Base-by-base conservation (phyloP, 192 early-diverging fungal genomes). In the Kappamyces sp. region DNA sequence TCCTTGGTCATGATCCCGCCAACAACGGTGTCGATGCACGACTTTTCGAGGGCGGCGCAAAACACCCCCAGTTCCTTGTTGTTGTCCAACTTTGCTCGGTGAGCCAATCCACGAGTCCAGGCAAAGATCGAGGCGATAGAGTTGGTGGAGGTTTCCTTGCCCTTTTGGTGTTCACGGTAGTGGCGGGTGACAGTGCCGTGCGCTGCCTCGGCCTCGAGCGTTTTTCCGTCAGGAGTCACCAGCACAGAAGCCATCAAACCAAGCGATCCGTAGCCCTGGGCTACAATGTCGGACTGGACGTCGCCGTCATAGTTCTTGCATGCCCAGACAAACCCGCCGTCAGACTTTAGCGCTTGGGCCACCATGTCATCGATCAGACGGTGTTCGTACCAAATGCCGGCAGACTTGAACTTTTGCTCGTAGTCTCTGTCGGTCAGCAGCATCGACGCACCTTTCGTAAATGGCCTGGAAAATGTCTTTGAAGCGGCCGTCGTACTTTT, bases 331-430 rank as follows among this genome's bases (percentile, higher is more conserved):
- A 94, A 93, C 33, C 89, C 90, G 47, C 95, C 95, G 38, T 85
- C 71, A 45, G 91, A 93, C 76, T 98, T 98, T 63, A 98, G 74
- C 49, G 87, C 87, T 76, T 98, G 93, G 4, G 95, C 95, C 70
- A 94, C 91, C 93, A 96, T 96, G 68, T 98, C 95, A 74, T 98
- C 95, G 63, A 98, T 94, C 35, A 98, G 75, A 49, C 95, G 86
- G 72, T 98, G 95, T 71, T 96, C 93, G 67, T 98, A 98, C 91
- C 90, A 98, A 71, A 98, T 94, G 46, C 81, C 80, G n/a, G 68
- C 68, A 31, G 67, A 76, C 64, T 94, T 86, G 63, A 93, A 96
- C 64, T 88, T 70, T 42, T 74, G 64, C 72, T 84, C 83, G 83
- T 92, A 96, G 54, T 12, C 35, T 11, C 29, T 35, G 12, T 31